Evolutionary conservation across 2,329 filamentous ascomycete species (phyloP).

Genomic region (Talaromyces rugulosus): DNA sequence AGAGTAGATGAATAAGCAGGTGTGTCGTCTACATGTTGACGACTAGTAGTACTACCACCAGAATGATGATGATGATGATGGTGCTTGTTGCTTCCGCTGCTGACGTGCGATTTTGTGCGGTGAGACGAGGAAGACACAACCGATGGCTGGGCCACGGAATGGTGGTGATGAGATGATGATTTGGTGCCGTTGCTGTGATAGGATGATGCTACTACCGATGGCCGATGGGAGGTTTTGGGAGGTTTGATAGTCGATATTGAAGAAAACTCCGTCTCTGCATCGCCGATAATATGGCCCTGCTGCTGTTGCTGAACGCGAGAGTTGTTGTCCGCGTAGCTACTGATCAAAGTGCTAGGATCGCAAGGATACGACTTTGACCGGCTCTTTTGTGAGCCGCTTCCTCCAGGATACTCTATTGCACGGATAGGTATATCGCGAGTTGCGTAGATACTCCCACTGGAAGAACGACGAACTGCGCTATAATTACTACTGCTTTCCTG

Average conservation of each 20-base stretch:
- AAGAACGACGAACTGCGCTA: conserved; percentile 26
- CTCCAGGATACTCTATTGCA: conserved; percentile 34
- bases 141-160: background rate
- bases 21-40: background rate
- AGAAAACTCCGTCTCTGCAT: conserved; percentile 28
- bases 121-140: background rate
- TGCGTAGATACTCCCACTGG: conserved; percentile 34
- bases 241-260: conserved; percentile 35
- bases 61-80: background rate
- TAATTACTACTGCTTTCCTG: conserved; percentile 19
- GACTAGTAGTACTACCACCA: background rate
- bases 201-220: conserved; percentile 10
- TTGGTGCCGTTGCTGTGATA: conserved; percentile 1
- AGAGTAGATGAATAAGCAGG: conserved; percentile 12
- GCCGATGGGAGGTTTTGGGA: conserved; percentile 21
- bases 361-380: conserved; percentile 22
- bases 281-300: conserved; percentile 12
- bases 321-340: conserved; percentile 34
- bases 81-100: background rate
- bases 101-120: conserved; percentile 15
- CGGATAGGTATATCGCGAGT: conserved; percentile 32
- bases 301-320: conserved; percentile 3
- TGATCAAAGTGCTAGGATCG: conserved; percentile 39
- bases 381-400: conserved; percentile 17
- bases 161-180: conserved; percentile 7